These are phyloP conservation scores for Mimosa bimucronata DNA, from an alignment of 306 rosid species.

Conservation along the genomic window DNA sequence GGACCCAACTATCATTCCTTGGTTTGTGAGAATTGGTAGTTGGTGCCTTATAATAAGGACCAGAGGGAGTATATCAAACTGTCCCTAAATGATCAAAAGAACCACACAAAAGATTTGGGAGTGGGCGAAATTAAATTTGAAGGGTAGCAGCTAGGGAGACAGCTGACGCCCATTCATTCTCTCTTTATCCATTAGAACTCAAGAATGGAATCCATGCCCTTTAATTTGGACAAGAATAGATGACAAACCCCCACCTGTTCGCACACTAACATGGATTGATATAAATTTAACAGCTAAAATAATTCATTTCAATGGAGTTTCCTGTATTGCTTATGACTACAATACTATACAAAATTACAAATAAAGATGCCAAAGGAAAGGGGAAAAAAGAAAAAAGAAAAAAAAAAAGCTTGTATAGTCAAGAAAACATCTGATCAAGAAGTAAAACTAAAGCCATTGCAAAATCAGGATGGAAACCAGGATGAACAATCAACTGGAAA, in stretches of 20 bases:
- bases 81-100: too few species aligned
- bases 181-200: too few species aligned
- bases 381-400: neutral
- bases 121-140: too few species aligned
- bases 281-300: neutral
- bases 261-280: neutral
- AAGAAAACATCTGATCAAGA: conserved; percentile 80
- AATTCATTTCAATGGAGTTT: neutral
- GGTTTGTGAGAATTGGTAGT: too few species aligned
- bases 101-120: too few species aligned
- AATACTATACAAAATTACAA: neutral
- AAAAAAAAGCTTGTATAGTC: too few species aligned
- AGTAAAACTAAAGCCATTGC: conserved; percentile 84
- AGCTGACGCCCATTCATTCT: too few species aligned
- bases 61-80: too few species aligned
- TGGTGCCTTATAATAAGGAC: too few species aligned
- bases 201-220: neutral
- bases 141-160: too few species aligned
- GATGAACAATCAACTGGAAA: conserved; percentile 70
- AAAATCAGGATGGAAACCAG: conserved; percentile 68
- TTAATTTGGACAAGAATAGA: neutral
- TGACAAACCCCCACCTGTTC: neutral
- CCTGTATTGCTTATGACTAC: neutral
- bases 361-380: neutral
- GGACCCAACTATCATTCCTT: too few species aligned